A percentile compares a stretch with the other conserved stretches of the same genome.
Evolutionary conservation across 2,329 filamentous ascomycete species (phyloP).

Genomic region (Fusarium coffeatum): DNA sequence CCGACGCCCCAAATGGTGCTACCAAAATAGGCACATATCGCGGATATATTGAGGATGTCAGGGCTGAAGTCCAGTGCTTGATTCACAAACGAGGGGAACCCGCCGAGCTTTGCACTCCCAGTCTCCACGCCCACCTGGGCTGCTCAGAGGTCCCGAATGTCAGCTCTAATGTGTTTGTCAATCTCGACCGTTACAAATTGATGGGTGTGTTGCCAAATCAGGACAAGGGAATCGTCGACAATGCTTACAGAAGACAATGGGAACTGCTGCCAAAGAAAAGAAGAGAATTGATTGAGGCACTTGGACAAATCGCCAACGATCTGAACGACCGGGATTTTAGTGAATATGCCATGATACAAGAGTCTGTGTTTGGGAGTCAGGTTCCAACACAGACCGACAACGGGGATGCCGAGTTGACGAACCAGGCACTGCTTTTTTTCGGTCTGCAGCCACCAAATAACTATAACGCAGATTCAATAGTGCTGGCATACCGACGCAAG

Average conservation of each 20-base stretch:
- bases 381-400: conserved; percentile 42
- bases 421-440: conserved; percentile 52
- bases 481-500: conserved; percentile 52
- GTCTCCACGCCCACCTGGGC: conserved; percentile 50
- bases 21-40: conserved; percentile 57
- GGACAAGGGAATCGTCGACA: conserved; percentile 51
- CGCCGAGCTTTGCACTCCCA: conserved; percentile 49
- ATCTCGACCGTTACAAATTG: conserved; percentile 51
- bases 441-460: conserved; percentile 52
- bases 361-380: conserved; percentile 55
- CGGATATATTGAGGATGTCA: conserved; percentile 62
- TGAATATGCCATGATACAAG: conserved; percentile 54
- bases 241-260: conserved; percentile 57
- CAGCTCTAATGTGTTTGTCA: conserved; percentile 46
- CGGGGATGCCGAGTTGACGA: conserved; percentile 49
- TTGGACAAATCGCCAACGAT: conserved; percentile 53
- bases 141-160: conserved; percentile 48
- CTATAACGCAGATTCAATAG: conserved; percentile 50
- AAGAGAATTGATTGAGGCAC: conserved; percentile 49
- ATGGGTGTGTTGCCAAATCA: conserved; percentile 55
- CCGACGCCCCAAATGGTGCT: conserved; percentile 48
- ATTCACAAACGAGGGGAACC: conserved; percentile 52
- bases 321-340: conserved; percentile 50
- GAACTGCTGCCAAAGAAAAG: conserved; percentile 50
- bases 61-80: conserved; percentile 60